These are phyloP conservation scores for Xylaria digitata DNA, from an alignment of 2,329 filamentous ascomycete species.

Conservation along the genomic window DNA sequence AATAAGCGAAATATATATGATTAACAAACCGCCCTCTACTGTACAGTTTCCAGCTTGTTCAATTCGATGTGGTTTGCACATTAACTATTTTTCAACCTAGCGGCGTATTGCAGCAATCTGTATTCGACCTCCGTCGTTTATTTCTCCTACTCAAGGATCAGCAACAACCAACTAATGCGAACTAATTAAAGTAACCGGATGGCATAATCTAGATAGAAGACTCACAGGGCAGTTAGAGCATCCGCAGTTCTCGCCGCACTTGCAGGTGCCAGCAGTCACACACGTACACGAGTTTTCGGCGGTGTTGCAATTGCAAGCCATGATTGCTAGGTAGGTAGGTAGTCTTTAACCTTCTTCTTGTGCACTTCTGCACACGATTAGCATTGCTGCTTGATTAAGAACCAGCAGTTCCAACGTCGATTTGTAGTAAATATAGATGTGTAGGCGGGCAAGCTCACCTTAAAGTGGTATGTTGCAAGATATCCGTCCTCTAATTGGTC, in stretches of 20 bases:
- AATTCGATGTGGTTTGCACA: background rate
- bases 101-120: background rate
- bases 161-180: background rate
- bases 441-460: conserved; percentile 26
- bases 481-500: conserved; percentile 39
- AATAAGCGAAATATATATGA: background rate
- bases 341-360: background rate
- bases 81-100: background rate
- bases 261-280: conserved; percentile 44
- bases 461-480: conserved; percentile 20
- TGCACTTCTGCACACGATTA: background rate
- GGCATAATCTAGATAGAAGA: background rate
- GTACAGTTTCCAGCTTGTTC: background rate
- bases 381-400: too few relatives aligned
- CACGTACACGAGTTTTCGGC: conserved; percentile 43
- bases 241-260: conserved; percentile 46
- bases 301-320: conserved; percentile 49
- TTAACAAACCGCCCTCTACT: background rate
- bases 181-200: too few relatives aligned
- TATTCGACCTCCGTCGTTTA: background rate
- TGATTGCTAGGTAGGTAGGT: conserved; percentile 32
- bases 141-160: conserved; percentile 24
- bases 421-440: too few relatives aligned
- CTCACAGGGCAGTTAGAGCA: conserved; percentile 49
- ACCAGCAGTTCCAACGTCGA: too few relatives aligned